These are phyloP conservation scores for Boletus tylopilopsis DNA, from an alignment of 768 basidiomycete species.

Conservation along the genomic window DNA sequence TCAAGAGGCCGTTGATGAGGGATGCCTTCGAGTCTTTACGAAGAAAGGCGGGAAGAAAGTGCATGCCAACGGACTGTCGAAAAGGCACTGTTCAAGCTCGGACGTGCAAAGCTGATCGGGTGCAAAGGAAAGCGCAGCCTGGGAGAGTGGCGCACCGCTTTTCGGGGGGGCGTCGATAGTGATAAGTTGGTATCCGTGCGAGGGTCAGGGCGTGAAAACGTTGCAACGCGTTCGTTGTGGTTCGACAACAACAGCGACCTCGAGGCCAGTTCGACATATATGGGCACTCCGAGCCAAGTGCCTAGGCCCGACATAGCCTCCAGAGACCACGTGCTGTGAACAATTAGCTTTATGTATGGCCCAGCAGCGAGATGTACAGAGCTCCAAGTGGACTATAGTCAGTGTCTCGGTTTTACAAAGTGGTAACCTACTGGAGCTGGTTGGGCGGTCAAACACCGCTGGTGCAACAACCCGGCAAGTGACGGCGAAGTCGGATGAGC, in stretches of 20 bases:
- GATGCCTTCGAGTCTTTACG: slow-evolving; percentile 26
- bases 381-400: too few species aligned
- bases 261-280: slow-evolving; percentile 17
- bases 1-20: slow-evolving; percentile 23
- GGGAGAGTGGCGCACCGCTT: slow-evolving; percentile 11
- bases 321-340: slow-evolving; percentile 2
- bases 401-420: too few species aligned
- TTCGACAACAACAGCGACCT: slow-evolving; percentile 9
- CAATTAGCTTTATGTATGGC: too few species aligned
- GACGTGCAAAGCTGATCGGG: slow-evolving; percentile 6
- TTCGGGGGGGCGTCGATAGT: neutral
- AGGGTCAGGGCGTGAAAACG: slow-evolving; percentile 9
- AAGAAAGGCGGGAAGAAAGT: slow-evolving; percentile 25
- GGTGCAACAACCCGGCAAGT: too few species aligned
- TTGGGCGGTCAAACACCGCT: too few species aligned
- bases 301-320: neutral
- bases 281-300: neutral
- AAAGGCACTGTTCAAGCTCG: neutral
- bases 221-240: slow-evolving; percentile 11
- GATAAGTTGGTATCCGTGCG: slow-evolving; percentile 1
- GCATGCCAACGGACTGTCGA: slow-evolving; percentile 17
- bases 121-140: slow-evolving; percentile 10
- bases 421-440: too few species aligned
- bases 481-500: too few species aligned
- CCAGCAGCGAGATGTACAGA: too few species aligned